Conservation (phyloP, 345 rosid species). For the Euphorbia tirucalli region DNA sequence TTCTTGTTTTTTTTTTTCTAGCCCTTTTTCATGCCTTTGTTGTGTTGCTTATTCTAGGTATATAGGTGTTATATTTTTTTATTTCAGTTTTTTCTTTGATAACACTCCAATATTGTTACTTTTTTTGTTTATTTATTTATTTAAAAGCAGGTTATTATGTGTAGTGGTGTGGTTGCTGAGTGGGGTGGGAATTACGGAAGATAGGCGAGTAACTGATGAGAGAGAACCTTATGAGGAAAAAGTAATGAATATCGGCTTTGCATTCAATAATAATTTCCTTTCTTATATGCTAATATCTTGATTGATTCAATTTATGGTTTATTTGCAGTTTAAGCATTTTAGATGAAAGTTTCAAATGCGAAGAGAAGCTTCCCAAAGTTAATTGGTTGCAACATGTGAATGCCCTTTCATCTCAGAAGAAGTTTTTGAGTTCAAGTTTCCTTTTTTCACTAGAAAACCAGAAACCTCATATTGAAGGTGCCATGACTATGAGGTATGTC, state of each 20-base stretch:
- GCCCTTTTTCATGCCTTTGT: neutral
- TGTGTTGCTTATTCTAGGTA: neutral
- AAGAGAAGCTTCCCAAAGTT: conserved; percentile 48
- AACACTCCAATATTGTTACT: neutral
- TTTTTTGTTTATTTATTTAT: neutral
- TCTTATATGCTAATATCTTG: neutral
- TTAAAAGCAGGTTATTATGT: neutral
- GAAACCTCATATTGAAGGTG: conserved; percentile 45
- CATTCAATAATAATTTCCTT: conserved; percentile 9
- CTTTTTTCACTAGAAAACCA: conserved; percentile 66
- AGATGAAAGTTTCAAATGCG: conserved; percentile 36
- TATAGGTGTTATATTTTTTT: neutral
- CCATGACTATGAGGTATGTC: conserved; percentile 50
- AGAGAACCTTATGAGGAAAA: conserved; percentile 36
- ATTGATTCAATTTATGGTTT: conserved; percentile 16
- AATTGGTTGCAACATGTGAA: conserved; percentile 75
- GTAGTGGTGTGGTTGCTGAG: neutral
- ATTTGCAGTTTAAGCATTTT: conserved; percentile 40
- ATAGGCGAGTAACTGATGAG: conserved; percentile 29
- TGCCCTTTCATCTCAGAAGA: conserved; percentile 37
- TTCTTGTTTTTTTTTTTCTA: neutral
- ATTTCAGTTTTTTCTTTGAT: neutral
- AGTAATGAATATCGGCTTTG: conserved; percentile 15
- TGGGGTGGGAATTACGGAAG: neutral
- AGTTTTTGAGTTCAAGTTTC: conserved; percentile 57